phyloP scores from a whole-genome alignment of 306 rosid species.

The Acacia confusa region DNA sequence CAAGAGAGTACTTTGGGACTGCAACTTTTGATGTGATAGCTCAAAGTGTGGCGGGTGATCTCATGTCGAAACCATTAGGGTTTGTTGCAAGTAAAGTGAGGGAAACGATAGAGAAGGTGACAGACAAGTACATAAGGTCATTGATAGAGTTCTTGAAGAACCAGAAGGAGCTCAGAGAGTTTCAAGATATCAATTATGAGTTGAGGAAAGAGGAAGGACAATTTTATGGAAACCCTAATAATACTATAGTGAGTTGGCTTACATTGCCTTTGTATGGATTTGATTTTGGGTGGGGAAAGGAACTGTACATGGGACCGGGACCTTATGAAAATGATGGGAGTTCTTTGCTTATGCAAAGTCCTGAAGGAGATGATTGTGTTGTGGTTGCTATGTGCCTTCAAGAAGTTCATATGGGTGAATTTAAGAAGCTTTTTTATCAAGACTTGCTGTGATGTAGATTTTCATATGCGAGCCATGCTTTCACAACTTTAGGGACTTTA shows the following conservation, averaged over 20 bases:
- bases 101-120: constrained; percentile 52
- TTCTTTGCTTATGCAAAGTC: constrained; percentile 40
- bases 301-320: constrained; percentile 54
- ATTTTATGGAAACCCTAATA: constrained; percentile 51
- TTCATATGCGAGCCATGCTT: not conserved
- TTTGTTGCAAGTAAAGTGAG: constrained; percentile 54
- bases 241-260: constrained; percentile 58
- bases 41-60: constrained; percentile 37
- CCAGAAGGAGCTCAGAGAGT: not conserved
- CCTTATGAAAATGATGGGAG: constrained; percentile 52
- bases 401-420: constrained; percentile 49
- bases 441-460: constrained; percentile 19
- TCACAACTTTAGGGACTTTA: not conserved
- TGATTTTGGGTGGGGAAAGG: constrained; percentile 79
- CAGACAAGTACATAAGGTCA: constrained; percentile 40
- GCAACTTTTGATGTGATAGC: too few relatives aligned
- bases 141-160: constrained; percentile 37
- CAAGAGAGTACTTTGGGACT: too few relatives aligned
- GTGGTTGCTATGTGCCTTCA: constrained; percentile 51
- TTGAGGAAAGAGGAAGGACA: constrained; percentile 31
- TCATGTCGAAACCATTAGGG: not conserved
- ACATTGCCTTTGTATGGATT: constrained; percentile 50
- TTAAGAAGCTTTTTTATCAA: constrained; percentile 51
- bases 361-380: constrained; percentile 46
- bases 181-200: constrained; percentile 45